Conservation (phyloP, 352 stramenopile genomes). For the Pythium apleroticum region DNA sequence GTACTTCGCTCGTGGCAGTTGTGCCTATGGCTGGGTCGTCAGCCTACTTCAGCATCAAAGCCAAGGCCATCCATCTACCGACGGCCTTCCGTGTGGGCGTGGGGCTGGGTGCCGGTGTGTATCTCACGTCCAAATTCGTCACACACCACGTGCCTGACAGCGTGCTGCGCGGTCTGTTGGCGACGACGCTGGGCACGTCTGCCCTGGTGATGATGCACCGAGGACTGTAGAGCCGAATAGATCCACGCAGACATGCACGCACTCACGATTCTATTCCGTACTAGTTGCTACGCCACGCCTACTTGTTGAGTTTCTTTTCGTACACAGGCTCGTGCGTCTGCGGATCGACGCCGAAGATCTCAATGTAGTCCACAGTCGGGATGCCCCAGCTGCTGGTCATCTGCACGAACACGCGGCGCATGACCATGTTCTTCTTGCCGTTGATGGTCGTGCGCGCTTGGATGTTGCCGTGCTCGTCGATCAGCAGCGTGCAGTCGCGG, state of each 20-base stretch:
- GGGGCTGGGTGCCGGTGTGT: slow-evolving; percentile 61
- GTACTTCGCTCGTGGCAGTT: slow-evolving; percentile 80
- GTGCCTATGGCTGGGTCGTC: slow-evolving; percentile 71
- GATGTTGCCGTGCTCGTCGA: slow-evolving; percentile 59
- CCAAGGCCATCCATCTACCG: slow-evolving; percentile 71
- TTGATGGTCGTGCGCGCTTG: slow-evolving; percentile 70
- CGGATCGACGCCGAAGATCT: slow-evolving; percentile 78
- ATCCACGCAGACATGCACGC: background rate
- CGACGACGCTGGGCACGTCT: slow-evolving; percentile 58
- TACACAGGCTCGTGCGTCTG: slow-evolving; percentile 61
- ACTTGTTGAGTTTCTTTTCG: slow-evolving; percentile 87
- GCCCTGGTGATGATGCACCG: slow-evolving; percentile 79
- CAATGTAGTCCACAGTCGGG: slow-evolving; percentile 78
- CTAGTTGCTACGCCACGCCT: slow-evolving; percentile 6
- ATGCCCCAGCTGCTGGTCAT: slow-evolving; percentile 84
- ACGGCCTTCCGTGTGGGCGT: slow-evolving; percentile 60
- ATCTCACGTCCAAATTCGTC: slow-evolving; percentile 79
- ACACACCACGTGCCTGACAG: slow-evolving; percentile 76
- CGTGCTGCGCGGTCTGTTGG: slow-evolving; percentile 62
- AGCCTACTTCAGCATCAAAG: slow-evolving; percentile 69
- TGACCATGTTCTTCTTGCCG: slow-evolving; percentile 56
- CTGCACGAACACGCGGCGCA: slow-evolving; percentile 82
- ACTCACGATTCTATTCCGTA: background rate
- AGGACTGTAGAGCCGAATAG: slow-evolving; percentile 32
- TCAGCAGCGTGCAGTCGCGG: slow-evolving; percentile 53